A percentile compares a stretch with the other conserved stretches of the same genome.
These are phyloP conservation scores for Botrytis hyacinthi DNA, from an alignment of 2,329 filamentous ascomycete species.

Conservation along the genomic window DNA sequence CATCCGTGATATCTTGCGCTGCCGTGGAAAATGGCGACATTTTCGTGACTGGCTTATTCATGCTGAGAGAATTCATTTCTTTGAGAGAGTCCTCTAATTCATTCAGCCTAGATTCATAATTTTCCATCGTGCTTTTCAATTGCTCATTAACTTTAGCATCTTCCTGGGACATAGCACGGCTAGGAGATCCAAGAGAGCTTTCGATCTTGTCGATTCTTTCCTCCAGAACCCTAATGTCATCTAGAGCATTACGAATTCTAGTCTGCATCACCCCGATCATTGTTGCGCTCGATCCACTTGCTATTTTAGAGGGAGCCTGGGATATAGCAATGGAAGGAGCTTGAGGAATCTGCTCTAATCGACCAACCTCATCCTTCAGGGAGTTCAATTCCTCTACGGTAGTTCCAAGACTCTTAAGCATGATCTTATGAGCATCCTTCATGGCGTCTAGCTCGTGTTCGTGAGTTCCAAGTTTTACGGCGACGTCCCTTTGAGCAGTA, in stretches of 20 bases:
- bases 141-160: not conserved
- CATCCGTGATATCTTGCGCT: not conserved
- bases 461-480: not conserved
- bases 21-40: constrained; percentile 6
- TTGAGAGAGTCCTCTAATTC: constrained; percentile 4
- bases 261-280: constrained; percentile 3
- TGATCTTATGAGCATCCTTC: not conserved
- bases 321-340: not conserved
- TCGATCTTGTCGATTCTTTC: not conserved
- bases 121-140: not conserved
- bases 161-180: not conserved
- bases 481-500: not conserved
- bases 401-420: not conserved
- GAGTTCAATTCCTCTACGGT: not conserved
- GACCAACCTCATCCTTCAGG: not conserved
- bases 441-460: not conserved
- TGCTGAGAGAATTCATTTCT: not conserved
- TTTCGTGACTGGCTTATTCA: not conserved
- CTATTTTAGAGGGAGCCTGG: not conserved
- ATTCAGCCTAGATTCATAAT: constrained; percentile 1
- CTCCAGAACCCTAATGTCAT: not conserved
- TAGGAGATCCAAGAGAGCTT: not conserved
- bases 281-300: not conserved
- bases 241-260: not conserved
- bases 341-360: not conserved